A percentile compares a stretch with the other conserved stretches of the same genome.
These are phyloP conservation scores for Macaranga tanarius DNA, from an alignment of 441 rosid genomes.

Conservation along the genomic window DNA sequence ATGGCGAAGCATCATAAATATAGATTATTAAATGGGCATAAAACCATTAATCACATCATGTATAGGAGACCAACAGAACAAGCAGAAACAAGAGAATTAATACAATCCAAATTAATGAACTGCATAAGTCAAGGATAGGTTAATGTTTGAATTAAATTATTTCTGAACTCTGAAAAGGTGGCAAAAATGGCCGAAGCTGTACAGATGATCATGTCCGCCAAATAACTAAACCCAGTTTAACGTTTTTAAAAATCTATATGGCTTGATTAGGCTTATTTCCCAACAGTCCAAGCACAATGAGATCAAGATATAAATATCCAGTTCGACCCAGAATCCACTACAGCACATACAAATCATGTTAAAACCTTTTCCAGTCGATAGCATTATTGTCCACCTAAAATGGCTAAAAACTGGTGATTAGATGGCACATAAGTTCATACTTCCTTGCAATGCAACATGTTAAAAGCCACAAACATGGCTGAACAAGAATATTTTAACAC, in stretches of 20 bases:
- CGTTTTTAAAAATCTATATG: background rate
- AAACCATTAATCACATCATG: background rate
- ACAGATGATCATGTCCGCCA: background rate
- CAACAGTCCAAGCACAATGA: background rate
- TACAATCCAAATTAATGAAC: background rate
- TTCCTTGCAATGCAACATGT: background rate
- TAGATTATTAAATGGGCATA: background rate
- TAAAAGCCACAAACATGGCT: background rate
- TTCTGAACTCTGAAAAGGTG: background rate
- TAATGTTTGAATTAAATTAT: background rate
- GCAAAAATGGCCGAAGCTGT: background rate
- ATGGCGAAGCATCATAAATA: background rate
- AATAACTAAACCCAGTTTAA: slow-evolving; percentile 1
- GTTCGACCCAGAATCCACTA: background rate
- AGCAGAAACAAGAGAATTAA: background rate
- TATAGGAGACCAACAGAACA: background rate
- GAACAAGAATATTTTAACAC: background rate
- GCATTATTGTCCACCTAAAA: background rate
- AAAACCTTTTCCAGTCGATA: background rate
- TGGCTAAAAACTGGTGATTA: background rate
- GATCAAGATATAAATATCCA: background rate
- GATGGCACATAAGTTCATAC: background rate
- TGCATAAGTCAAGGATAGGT: background rate
- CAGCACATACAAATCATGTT: slow-evolving; percentile 2
- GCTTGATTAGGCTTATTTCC: background rate